These are phyloP conservation scores for Leavenworthia alabamica DNA, from an alignment of 345 rosid genomes.

Conservation along the genomic window DNA sequence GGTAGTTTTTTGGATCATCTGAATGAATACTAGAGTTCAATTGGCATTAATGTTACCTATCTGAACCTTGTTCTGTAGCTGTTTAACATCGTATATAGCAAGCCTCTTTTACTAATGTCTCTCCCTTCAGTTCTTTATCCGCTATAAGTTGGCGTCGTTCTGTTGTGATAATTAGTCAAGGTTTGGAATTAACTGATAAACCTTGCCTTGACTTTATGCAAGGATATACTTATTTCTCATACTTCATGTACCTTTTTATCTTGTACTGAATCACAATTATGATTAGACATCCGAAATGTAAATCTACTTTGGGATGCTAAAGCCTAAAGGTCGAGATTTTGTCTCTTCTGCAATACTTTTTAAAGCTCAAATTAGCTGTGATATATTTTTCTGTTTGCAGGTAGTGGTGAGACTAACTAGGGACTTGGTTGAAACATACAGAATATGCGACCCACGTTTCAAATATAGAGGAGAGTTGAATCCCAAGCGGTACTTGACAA, in stretches of 20 bases:
- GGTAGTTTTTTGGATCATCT: constrained; percentile 4
- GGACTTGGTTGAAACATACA: constrained; percentile 85
- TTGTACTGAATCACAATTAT: neutral
- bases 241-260: neutral
- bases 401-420: constrained; percentile 76
- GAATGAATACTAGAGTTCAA: neutral
- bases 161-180: neutral
- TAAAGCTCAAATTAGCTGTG: constrained; percentile 8
- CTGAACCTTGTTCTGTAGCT: neutral
- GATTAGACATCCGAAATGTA: neutral
- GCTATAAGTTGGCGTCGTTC: neutral
- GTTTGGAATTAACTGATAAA: neutral
- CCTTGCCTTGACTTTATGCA: neutral
- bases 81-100: neutral
- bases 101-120: neutral
- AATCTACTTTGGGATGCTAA: constrained; percentile 3
- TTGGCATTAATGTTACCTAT: neutral
- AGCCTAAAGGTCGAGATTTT: neutral
- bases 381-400: constrained; percentile 42
- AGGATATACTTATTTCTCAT: neutral
- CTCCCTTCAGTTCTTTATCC: neutral
- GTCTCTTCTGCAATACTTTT: neutral
- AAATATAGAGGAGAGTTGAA: constrained; percentile 86
- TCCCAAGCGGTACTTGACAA: constrained; percentile 94
- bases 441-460: constrained; percentile 78